Conservation (phyloP, 768 basidiomycete genomes). For the Mycena floridula region DNA sequence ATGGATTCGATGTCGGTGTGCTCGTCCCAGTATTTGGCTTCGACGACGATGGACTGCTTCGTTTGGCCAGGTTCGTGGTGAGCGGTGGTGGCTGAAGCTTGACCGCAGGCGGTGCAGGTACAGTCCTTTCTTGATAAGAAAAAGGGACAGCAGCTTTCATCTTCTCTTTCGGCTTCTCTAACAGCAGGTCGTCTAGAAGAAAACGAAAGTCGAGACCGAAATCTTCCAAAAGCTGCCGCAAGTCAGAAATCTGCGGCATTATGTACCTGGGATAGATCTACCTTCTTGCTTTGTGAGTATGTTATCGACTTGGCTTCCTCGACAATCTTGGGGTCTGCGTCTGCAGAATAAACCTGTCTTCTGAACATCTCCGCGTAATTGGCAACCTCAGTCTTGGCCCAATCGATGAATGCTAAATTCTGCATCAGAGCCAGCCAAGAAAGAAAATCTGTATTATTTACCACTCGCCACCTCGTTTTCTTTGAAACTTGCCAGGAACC, state of each 20-base stretch:
- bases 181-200: constrained; percentile 72
- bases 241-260: background rate
- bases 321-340: constrained; percentile 62
- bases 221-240: constrained; percentile 75
- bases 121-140: constrained; percentile 23
- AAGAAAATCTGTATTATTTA: constrained; percentile 32
- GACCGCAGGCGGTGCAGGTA: constrained; percentile 20
- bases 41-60: background rate
- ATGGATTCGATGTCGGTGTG: background rate
- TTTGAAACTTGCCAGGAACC: constrained; percentile 94
- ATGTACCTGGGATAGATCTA: constrained; percentile 22
- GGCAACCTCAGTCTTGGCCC: constrained; percentile 86
- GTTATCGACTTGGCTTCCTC: constrained; percentile 78
- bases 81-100: constrained; percentile 7
- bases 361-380: constrained; percentile 79
- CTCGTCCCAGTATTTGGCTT: background rate
- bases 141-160: constrained; percentile 22
- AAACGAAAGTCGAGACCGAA: constrained; percentile 93
- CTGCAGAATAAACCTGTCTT: constrained; percentile 86
- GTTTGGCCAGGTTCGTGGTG: constrained; percentile 5
- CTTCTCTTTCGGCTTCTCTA: constrained; percentile 39
- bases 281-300: constrained; percentile 78
- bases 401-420: constrained; percentile 79
- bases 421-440: background rate
- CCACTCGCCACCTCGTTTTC: constrained; percentile 93